phyloP scores from a whole-genome alignment of 1,284 basidiomycete genomes.

The Trametes sp. region DNA sequence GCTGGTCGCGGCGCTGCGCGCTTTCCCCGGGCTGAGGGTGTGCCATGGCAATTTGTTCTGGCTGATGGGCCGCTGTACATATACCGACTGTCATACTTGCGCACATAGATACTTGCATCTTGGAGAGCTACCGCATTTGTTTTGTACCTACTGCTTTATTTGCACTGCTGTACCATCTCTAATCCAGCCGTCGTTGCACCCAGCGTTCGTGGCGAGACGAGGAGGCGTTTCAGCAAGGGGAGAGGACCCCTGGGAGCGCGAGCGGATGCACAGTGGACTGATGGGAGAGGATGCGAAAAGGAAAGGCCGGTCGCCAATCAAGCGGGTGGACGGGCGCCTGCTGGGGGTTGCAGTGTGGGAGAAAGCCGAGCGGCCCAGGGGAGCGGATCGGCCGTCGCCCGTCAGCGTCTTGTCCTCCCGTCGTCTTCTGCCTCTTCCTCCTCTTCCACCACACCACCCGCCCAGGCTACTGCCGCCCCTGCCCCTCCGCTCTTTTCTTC shows the following conservation, averaged over 20 bases:
- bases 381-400: conserved; percentile 16
- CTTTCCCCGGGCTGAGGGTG: conserved; percentile 6
- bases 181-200: no score
- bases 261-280: neutral
- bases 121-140: neutral
- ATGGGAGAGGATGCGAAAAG: conserved; percentile 7
- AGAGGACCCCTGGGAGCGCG: conserved; percentile 12
- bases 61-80: conserved; percentile 13
- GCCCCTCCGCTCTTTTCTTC: conserved; percentile 33
- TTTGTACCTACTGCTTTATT: conserved; percentile 10
- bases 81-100: neutral
- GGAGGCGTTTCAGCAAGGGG: neutral
- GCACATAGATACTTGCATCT: conserved; percentile 18
- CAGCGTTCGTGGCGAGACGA: no score
- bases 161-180: conserved; percentile 9
- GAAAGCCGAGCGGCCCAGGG: neutral
- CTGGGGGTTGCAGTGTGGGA: neutral
- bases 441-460: conserved; percentile 22
- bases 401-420: neutral
- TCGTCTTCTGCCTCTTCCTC: conserved; percentile 13
- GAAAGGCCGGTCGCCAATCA: conserved; percentile 27
- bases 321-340: conserved; percentile 15
- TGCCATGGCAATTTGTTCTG: conserved; percentile 23
- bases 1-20: conserved; percentile 1
- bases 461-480: conserved; percentile 25